These are phyloP conservation scores for Xylaria intraflava DNA, from an alignment of 495 filamentous ascomycete genomes.

Conservation along the genomic window DNA sequence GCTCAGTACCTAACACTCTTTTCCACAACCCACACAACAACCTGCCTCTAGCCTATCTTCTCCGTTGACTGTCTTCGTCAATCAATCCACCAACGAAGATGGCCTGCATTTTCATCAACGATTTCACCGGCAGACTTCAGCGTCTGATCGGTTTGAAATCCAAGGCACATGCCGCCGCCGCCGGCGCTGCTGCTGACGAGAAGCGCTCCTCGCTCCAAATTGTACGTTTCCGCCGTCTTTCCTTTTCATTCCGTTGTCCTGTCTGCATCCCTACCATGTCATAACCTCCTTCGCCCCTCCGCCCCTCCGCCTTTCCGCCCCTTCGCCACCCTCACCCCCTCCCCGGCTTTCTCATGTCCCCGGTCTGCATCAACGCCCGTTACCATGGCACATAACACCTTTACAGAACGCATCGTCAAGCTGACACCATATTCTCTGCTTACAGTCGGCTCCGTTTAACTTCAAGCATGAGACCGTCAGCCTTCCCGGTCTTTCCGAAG, in stretches of 20 bases:
- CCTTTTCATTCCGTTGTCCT: neutral
- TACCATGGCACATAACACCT: neutral
- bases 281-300: too few species aligned
- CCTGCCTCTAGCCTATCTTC: neutral
- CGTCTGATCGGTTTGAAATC: conserved; percentile 18
- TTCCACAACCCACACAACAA: neutral
- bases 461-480: conserved; percentile 35
- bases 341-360: too few species aligned
- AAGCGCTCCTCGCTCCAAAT: conserved; percentile 20
- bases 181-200: conserved; percentile 4
- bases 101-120: conserved; percentile 16
- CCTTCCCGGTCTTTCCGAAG: conserved; percentile 36
- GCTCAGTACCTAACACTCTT: neutral
- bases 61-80: neutral
- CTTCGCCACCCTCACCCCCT: too few species aligned
- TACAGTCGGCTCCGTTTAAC: conserved; percentile 40
- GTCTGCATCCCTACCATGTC: neutral
- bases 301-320: too few species aligned
- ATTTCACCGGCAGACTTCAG: conserved; percentile 17
- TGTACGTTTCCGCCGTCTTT: conserved; percentile 12
- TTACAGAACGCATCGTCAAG: neutral
- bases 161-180: conserved; percentile 3
- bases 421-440: conserved; percentile 17
- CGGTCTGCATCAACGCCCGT: too few species aligned
- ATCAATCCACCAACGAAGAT: conserved; percentile 6